Base-by-base conservation (phyloP, 495 filamentous ascomycete genomes). In the Physcia stellaris region DNA sequence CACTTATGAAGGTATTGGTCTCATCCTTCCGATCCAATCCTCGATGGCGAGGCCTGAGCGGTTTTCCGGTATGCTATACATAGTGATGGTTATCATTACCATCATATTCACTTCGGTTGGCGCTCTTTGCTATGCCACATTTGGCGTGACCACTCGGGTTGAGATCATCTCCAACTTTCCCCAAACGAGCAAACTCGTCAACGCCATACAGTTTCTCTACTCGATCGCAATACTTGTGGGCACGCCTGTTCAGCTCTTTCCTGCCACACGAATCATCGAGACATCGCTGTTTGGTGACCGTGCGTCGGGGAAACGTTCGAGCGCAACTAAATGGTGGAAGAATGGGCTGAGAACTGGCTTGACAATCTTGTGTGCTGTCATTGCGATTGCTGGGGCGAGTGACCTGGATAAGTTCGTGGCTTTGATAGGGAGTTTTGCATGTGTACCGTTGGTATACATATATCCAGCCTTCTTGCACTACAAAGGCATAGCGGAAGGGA, bases 131-230 rank as follows among this genome's bases (percentile, higher is more conserved):
- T 80, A 80, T 45, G 73, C 71, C 4, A 71, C 73, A 3, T 78
- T 79, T 47, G 75, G 75, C 31, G 55, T 54, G 28, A 49, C 57
- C 12, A 79, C 75, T 6, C 53, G 57, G 39, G 73, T 74, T 30
- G 73, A 77, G 42, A 66, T 80, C 45, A 78, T 80, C 61, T 64
- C 65, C 50, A 80, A 79, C 43, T 77, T 67, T 46, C 75, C 75
- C 2, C 75, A 78, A 38, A 58, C 57, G 42, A 71, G 60, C 57
- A 67, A 66, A 22, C 59, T 80, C 15, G 76, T 80, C 53, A 77
- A 80, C 30, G 61, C 66, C 0, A 71, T 80, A 10, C 76, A 80
- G 37, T 71, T 79, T 37, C 61, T 80, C 22, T 80, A 80, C 59
- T 70, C 73, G 12, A 52, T 77, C 0, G 75, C 75, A 2, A 68